Evolutionary conservation across 352 stramenopile species (phyloP).

Genomic region (Sclerospora graminicola): DNA sequence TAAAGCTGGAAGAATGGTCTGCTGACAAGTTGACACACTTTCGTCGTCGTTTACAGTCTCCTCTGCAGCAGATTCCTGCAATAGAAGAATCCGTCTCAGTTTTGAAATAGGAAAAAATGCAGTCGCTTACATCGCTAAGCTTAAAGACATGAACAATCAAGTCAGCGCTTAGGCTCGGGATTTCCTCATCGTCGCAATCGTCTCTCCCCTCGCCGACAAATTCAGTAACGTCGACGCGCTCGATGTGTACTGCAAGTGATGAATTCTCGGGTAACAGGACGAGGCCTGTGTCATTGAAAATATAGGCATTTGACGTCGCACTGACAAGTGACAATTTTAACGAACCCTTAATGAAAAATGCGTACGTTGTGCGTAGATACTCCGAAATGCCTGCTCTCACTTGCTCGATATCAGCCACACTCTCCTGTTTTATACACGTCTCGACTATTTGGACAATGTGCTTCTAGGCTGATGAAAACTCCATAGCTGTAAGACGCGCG

Average conservation of each 20-base stretch:
- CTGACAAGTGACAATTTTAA: too few relatives aligned
- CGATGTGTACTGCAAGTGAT: slow-evolving; percentile 26
- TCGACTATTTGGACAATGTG: slow-evolving; percentile 39
- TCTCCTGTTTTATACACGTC: slow-evolving; percentile 37
- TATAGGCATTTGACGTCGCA: background rate
- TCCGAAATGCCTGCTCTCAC: too few relatives aligned
- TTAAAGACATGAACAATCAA: slow-evolving; percentile 66
- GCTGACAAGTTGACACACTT: slow-evolving; percentile 75
- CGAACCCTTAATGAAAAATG: slow-evolving; percentile 22
- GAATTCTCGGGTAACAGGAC: slow-evolving; percentile 13
- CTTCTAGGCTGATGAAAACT: too few relatives aligned
- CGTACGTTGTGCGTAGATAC: too few relatives aligned
- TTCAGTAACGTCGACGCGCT: slow-evolving; percentile 31
- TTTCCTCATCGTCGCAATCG: too few relatives aligned
- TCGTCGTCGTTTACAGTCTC: too few relatives aligned
- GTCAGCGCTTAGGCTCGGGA: slow-evolving; percentile 24
- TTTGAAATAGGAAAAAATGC: background rate
- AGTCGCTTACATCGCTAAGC: slow-evolving; percentile 39
- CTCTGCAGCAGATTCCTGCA: too few relatives aligned
- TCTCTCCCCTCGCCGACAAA: slow-evolving; percentile 14
- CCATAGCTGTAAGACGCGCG: too few relatives aligned
- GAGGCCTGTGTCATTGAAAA: slow-evolving; percentile 16
- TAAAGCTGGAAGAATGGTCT: slow-evolving; percentile 55
- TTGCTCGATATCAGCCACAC: too few relatives aligned
- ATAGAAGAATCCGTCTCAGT: slow-evolving; percentile 2